These are phyloP conservation scores for Yamadazyma jaroonii DNA, from an alignment of 1,139 yeast species.

Conservation along the genomic window DNA sequence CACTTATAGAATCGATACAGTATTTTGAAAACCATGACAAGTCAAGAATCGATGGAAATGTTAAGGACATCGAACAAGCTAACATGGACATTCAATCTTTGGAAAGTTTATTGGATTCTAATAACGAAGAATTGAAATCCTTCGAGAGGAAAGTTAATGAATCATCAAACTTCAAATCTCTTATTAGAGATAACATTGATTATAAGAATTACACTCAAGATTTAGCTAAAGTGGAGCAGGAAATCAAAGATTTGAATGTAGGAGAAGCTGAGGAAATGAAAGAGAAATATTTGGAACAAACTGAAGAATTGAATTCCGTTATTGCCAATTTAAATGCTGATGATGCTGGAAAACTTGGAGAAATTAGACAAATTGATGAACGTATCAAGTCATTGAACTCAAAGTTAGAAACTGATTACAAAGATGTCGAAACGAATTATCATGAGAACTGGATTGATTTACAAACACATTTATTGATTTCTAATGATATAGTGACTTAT, in stretches of 20 bases:
- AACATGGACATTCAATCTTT: conserved; percentile 20
- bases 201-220: conserved; percentile 29
- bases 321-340: conserved; percentile 61
- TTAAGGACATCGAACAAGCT: conserved; percentile 10
- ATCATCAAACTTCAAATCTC: conserved; percentile 34
- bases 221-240: conserved; percentile 24
- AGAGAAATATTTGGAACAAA: conserved; percentile 59
- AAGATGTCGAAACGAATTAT: conserved; percentile 60
- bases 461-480: conserved; percentile 75
- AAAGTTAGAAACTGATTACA: conserved; percentile 71
- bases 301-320: conserved; percentile 50
- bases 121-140: conserved; percentile 15
- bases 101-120: conserved; percentile 2
- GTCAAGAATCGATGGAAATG: conserved; percentile 18
- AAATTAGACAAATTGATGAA: conserved; percentile 76
- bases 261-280: conserved; percentile 65
- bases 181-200: conserved; percentile 41
- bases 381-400: conserved; percentile 55
- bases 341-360: conserved; percentile 81
- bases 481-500: conserved; percentile 80
- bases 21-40: conserved; percentile 21
- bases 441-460: conserved; percentile 72
- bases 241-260: conserved; percentile 36
- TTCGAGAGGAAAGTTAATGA: conserved; percentile 33
- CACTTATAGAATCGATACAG: conserved; percentile 13